These are phyloP conservation scores for Trapa incisa DNA, from an alignment of 345 rosid species.

Conservation along the genomic window DNA sequence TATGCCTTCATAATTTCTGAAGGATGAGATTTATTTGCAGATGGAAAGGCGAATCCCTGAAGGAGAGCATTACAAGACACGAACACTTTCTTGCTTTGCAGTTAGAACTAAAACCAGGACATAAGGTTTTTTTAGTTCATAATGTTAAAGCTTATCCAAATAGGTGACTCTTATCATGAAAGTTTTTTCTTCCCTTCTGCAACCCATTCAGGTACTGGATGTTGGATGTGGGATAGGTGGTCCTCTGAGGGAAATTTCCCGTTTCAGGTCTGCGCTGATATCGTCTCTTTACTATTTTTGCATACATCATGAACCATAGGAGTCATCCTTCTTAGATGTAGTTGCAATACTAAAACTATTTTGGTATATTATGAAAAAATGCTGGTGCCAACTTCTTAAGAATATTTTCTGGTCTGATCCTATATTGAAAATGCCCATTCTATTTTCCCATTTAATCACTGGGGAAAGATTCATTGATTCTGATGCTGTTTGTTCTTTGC, in stretches of 20 bases:
- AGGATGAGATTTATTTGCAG: constrained; percentile 25
- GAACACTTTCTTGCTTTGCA: constrained; percentile 95
- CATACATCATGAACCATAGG: not conserved
- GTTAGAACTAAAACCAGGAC: constrained; percentile 80
- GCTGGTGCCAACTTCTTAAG: not conserved
- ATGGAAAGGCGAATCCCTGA: constrained; percentile 78
- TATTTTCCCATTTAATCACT: not conserved
- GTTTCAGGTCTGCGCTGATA: constrained; percentile 50
- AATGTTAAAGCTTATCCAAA: not conserved
- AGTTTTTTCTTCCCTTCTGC: not conserved
- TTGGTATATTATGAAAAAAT: not conserved
- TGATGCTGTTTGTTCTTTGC: not conserved
- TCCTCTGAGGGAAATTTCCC: constrained; percentile 88
- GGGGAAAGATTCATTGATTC: not conserved
- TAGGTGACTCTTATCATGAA: constrained; percentile 9
- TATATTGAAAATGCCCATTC: no score
- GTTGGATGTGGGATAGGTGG: constrained; percentile 99
- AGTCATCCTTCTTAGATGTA: not conserved
- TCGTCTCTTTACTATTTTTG: not conserved
- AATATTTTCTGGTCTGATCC: no score
- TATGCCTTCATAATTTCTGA: not conserved
- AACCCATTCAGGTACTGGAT: constrained; percentile 60
- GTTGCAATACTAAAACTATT: not conserved
- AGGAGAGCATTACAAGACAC: constrained; percentile 90
- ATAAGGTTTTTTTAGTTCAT: constrained; percentile 40